Conservation (phyloP, 768 basidiomycete species). For the Mycena epipterygia region DNA sequence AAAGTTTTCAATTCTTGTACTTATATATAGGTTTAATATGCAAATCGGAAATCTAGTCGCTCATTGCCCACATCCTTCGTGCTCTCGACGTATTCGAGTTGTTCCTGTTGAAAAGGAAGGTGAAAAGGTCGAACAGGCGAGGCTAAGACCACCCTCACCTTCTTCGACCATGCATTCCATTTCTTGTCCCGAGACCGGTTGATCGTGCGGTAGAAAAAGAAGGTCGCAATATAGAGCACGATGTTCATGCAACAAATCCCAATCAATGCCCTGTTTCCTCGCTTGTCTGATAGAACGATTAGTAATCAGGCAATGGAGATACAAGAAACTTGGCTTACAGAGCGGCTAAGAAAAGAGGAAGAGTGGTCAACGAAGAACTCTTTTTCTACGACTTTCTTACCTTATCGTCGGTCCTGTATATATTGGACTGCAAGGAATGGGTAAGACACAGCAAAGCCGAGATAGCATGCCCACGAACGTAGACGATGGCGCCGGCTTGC, state of each 20-base stretch:
- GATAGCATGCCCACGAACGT: conserved; percentile 47
- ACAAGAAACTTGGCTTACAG: conserved; percentile 42
- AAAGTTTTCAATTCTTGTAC: too few species aligned
- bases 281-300: conserved; percentile 57
- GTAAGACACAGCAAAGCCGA: background rate
- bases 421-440: conserved; percentile 57
- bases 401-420: conserved; percentile 68
- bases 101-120: conserved; percentile 54
- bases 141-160: conserved; percentile 50
- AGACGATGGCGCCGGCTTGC: conserved; percentile 67
- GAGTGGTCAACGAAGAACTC: background rate
- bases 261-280: conserved; percentile 70
- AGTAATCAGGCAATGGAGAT: background rate
- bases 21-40: too few species aligned
- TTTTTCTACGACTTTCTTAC: conserved; percentile 37
- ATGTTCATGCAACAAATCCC: conserved; percentile 69
- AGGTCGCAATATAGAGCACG: conserved; percentile 62
- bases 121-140: background rate
- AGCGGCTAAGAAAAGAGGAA: conserved; percentile 42
- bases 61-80: conserved; percentile 75
- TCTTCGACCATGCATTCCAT: conserved; percentile 64
- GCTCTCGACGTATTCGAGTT: conserved; percentile 67
- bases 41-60: conserved; percentile 74
- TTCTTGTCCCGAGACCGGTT: conserved; percentile 63
- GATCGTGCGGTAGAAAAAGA: conserved; percentile 67